phyloP scores from a whole-genome alignment of 31 red algal species.

The Odonthalia washingtoniensis region DNA sequence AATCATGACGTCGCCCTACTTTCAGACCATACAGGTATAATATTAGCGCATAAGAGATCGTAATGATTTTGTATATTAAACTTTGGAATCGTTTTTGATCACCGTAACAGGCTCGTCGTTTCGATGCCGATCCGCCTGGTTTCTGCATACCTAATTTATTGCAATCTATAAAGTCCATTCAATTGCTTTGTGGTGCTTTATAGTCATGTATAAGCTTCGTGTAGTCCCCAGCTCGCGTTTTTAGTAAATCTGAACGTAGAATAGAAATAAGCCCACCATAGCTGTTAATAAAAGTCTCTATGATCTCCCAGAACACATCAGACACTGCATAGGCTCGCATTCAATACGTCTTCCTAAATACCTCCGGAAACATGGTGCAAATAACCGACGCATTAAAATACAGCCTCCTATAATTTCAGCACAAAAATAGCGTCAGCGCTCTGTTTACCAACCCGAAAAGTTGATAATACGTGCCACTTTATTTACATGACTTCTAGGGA shows the following conservation, averaged over 20 bases:
- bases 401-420: too few relatives aligned
- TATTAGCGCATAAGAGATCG: too few relatives aligned
- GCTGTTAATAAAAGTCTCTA: constrained; percentile 9
- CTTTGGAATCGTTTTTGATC: too few relatives aligned
- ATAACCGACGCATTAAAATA: too few relatives aligned
- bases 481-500: too few relatives aligned
- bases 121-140: not conserved
- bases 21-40: too few relatives aligned
- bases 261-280: not conserved
- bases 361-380: not conserved
- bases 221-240: not conserved
- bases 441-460: too few relatives aligned
- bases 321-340: not conserved
- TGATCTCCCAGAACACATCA: constrained; percentile 19
- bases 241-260: not conserved
- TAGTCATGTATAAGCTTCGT: not conserved
- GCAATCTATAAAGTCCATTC: constrained; percentile 17
- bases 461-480: too few relatives aligned
- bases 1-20: not conserved
- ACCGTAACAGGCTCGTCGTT: too few relatives aligned
- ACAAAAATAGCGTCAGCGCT: too few relatives aligned
- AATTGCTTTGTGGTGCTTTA: not conserved
- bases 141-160: not conserved
- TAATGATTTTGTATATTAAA: too few relatives aligned
- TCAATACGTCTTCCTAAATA: not conserved